Base-by-base conservation (phyloP, 73 alveolate species). In the Uronychia binucleata region DNA sequence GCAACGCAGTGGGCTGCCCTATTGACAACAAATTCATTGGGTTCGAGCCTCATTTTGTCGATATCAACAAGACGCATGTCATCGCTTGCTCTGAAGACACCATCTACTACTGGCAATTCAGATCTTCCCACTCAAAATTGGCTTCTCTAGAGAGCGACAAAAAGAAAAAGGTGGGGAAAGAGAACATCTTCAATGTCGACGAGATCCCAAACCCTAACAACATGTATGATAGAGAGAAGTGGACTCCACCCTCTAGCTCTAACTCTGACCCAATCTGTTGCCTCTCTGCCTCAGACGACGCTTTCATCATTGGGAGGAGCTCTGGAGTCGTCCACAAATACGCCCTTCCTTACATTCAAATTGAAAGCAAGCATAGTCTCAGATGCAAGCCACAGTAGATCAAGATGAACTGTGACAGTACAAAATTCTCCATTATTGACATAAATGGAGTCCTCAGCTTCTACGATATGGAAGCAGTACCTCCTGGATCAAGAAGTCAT, bases 1-100 rank as follows among this genome's bases (percentile, higher is more conserved):
- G 99, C 83, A 98, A 98, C 91, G 97, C 99, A 57, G 97, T 98
- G 75, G 99, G 99, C 28, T 95, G 99, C 88, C 99, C 99, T 0
- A 89, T 94, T 58, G 99, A 95, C 77, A 88, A 96, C 76, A 98
- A 98, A 94, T 82, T 92, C 59, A 95, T 98, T 84, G 94, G 94
- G 74, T 92, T 98, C 77, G 99, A 98, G 75, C 99, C 99, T 0
- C 84, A 87, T 80, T 98, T 86, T 79, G 99, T 96, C 31, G 96
- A 98, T 13, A 97, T 98, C 99, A 98, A 98, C 80, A 96, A 96
- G 81, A 97, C 99, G 77, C 99, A 98, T 86, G 98, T 98, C 81
- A 95, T 96, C 1, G 97, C 87, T 8, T 88, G 97, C 57, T 91
- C 96, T 34, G 98, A 94, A 86, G 98, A 94, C 81, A 90, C 90